Evolutionary conservation across 345 rosid species (phyloP).

Genomic region (Arabis alpina): DNA sequence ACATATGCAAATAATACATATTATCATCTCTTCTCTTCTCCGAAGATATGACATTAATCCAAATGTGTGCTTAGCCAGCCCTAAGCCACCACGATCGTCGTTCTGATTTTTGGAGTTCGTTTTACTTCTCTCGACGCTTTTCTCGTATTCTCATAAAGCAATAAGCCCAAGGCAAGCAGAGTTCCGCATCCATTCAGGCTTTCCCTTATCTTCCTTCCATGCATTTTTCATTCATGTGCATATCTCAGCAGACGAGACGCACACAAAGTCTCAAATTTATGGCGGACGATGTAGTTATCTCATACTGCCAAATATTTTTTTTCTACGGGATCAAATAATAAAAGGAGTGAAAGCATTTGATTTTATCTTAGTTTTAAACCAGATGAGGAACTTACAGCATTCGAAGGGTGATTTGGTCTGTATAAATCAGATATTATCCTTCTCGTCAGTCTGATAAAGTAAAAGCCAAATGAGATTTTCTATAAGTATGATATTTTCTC

Average conservation of each 20-base stretch:
- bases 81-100: not conserved
- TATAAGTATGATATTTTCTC: no score
- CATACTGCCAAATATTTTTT: not conserved
- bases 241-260: not conserved
- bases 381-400: slow-evolving; percentile 5
- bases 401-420: not conserved
- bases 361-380: not conserved
- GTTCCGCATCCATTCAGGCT: not conserved
- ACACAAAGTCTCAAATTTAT: not conserved
- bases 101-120: not conserved
- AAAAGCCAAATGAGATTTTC: no score
- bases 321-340: not conserved
- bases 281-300: not conserved
- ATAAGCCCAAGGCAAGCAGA: not conserved
- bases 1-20: not conserved
- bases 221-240: not conserved
- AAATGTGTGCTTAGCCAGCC: not conserved
- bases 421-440: no score
- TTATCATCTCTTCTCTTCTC: not conserved
- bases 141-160: not conserved
- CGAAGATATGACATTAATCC: not conserved
- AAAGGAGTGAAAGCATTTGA: not conserved
- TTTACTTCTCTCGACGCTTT: not conserved
- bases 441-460: no score
- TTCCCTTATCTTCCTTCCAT: not conserved